Percentiles rank a stretch among this genome's conserved stretches.
Evolutionary conservation across 306 rosid species (phyloP).

Genomic region (Trifolium repens): DNA sequence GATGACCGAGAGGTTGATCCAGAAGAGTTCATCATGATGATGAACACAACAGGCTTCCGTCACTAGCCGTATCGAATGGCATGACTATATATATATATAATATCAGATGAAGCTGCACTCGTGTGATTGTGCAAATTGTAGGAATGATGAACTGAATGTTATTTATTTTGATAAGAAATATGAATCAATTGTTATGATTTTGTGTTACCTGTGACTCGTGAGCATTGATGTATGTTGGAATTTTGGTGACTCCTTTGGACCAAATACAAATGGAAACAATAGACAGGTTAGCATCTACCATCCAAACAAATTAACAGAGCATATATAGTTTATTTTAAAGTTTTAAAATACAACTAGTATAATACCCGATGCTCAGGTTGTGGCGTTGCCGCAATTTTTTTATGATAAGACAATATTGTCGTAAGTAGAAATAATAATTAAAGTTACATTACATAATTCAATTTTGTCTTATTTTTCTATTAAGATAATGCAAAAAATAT

Average conservation of each 20-base stretch:
- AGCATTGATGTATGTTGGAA: background rate
- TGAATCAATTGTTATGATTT: background rate
- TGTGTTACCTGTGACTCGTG: background rate
- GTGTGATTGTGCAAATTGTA: background rate
- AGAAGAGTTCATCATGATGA: constrained; percentile 72
- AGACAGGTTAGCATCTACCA: background rate
- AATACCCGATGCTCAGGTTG: too few species aligned
- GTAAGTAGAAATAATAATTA: too few species aligned
- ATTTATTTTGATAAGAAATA: background rate
- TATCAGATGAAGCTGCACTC: background rate
- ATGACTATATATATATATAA: background rate
- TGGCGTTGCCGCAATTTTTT: too few species aligned
- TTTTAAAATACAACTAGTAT: too few species aligned
- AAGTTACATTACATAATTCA: too few species aligned
- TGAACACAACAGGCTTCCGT: constrained; percentile 63
- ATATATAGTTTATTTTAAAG: too few species aligned
- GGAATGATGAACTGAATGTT: background rate
- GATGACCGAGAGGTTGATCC: constrained; percentile 71
- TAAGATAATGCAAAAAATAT: too few species aligned
- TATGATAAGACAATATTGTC: too few species aligned
- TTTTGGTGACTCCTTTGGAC: background rate
- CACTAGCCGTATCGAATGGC: constrained; percentile 10
- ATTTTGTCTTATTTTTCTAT: too few species aligned
- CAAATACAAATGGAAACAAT: background rate
- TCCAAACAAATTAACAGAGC: background rate